These are phyloP conservation scores for sorghum (Sorghum bicolor) DNA, from an alignment of 176 grass and related monocot genomes.

Conservation along the genomic window DNA sequence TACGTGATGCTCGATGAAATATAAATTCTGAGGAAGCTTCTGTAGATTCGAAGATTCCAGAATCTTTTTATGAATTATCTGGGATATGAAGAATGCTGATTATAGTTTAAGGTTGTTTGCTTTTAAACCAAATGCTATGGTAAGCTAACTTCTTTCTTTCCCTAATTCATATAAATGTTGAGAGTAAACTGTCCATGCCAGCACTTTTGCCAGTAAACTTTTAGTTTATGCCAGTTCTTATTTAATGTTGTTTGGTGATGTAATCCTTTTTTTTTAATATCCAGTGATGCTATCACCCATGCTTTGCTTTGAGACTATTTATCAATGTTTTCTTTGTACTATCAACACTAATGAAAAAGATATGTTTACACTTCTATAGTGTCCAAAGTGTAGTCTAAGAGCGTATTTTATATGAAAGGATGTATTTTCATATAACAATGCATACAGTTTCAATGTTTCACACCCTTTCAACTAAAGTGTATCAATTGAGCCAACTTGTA, in stretches of 20 bases:
- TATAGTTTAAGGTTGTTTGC: constrained; percentile 74
- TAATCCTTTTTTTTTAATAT: neutral
- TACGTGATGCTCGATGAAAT: constrained; percentile 80
- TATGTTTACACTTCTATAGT: neutral
- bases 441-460: neutral
- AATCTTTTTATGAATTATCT: constrained; percentile 80
- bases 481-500: neutral
- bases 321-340: constrained; percentile 6
- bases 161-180: neutral
- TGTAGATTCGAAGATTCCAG: constrained; percentile 59
- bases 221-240: constrained; percentile 15
- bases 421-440: neutral
- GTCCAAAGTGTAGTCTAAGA: neutral
- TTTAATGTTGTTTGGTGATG: constrained; percentile 7
- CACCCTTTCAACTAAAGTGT: neutral
- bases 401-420: neutral
- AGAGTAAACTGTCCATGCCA: neutral
- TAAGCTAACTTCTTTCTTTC: constrained; percentile 5
- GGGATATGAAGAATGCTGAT: constrained; percentile 73
- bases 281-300: neutral
- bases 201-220: neutral
- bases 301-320: neutral
- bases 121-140: constrained; percentile 65
- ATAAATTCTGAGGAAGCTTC: constrained; percentile 60
- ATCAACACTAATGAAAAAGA: neutral